phyloP scores from a whole-genome alignment of 2,329 filamentous ascomycete genomes.

The Phaeophleospora eucalypticola region DNA sequence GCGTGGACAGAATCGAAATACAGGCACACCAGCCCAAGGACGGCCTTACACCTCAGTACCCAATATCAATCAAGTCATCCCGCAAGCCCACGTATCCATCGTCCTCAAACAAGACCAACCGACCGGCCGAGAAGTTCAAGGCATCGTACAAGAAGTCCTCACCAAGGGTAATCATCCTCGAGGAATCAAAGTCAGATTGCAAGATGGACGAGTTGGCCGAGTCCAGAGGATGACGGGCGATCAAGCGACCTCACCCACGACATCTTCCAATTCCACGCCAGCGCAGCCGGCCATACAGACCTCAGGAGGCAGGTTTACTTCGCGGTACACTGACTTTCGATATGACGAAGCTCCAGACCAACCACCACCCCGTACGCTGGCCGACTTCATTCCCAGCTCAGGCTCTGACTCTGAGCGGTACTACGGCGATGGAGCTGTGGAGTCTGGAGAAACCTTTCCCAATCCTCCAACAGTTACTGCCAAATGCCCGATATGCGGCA shows the following conservation, averaged over 20 bases:
- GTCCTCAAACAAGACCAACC: constrained; percentile 72
- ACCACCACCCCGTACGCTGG: constrained; percentile 27
- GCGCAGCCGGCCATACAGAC: not conserved
- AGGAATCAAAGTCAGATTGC: constrained; percentile 67
- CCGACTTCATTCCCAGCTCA: constrained; percentile 26
- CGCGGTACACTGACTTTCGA: too few relatives aligned
- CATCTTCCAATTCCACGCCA: not conserved
- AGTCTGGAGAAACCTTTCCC: constrained; percentile 1
- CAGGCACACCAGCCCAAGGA: too few relatives aligned
- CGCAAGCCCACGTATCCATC: constrained; percentile 65
- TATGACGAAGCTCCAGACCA: constrained; percentile 10
- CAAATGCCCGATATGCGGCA: constrained; percentile 61
- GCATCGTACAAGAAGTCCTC: constrained; percentile 62
- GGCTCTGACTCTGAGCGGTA: not conserved
- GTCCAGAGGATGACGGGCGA: constrained; percentile 58
- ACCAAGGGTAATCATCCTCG: constrained; percentile 71
- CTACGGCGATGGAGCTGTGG: not conserved
- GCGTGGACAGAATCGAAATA: too few relatives aligned
- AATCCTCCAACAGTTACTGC: constrained; percentile 30
- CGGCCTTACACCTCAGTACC: constrained; percentile 25
- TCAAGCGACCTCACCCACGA: not conserved
- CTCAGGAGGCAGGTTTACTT: too few relatives aligned
- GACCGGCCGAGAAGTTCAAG: constrained; percentile 66
- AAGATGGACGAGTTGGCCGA: constrained; percentile 67
- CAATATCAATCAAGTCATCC: constrained; percentile 46